Evolutionary conservation across 2,329 filamentous ascomycete species (phyloP), one percentile per base, ranked within the genome.

Genomic region (Thermothelomyces thermophilus): DNA sequence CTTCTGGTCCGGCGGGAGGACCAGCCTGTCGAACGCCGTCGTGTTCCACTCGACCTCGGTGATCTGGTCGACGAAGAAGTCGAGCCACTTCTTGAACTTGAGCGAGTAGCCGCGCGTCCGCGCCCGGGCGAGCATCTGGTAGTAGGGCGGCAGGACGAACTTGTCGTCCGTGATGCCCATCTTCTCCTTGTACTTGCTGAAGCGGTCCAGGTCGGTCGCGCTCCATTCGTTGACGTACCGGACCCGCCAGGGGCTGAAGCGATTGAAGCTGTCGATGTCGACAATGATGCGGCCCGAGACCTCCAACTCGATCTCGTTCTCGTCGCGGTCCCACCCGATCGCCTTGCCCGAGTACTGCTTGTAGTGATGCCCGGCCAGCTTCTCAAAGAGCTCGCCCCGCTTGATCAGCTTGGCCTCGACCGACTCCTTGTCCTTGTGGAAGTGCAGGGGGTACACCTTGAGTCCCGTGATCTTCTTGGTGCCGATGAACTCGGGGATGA

Each of bases 1-100:
- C 61, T 79, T 79, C 46, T 75, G 68, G 24, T 72, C 71, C 1
- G 67, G 56, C 1, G 72, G 70, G 20, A 79, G 66, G 9, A 78
- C 74, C 3, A 79, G 70, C 2, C 66, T 70, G 34, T 68, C 62
- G 46, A 79, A 79, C 7, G 74, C 74, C 30, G 68, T 60, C 5
- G 66, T 66, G 55, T 75, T 74, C 70, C 74, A 80, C 34, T 64
- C 52, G 41, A 77, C 71, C 30, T 73, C 68, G 2, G 53, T 50
- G 5, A 76, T 63, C 11, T 69, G 60, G 39, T 75, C 71, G 41
- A 77, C 64, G 53, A 67, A 74, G 53, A 76, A 75, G 50, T 74
- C 72, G 52, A 73, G 67, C 72, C 70, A 76, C 49, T 67, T 66
- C 60, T 73, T 73, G 46, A 68, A 68, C 59, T 70, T 73, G 34